phyloP scores from a whole-genome alignment of 2,329 filamentous ascomycete genomes.

The Sclerotinia glacialis region DNA sequence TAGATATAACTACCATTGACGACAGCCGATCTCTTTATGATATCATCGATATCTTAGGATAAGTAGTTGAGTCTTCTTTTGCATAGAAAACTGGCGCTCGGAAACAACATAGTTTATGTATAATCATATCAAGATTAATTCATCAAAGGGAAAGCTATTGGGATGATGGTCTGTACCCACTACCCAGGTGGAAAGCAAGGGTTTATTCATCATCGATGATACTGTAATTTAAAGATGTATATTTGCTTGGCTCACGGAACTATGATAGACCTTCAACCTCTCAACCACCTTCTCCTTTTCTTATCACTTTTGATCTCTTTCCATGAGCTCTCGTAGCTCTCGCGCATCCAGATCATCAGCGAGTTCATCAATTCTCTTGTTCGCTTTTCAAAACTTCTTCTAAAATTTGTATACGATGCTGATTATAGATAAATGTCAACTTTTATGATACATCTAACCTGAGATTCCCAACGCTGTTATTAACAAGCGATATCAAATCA shows the following conservation, averaged over 20 bases:
- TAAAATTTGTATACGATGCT: conserved; percentile 53
- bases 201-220: no score
- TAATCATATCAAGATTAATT: no score
- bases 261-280: conserved; percentile 62
- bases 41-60: no score
- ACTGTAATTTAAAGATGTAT: no score
- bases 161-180: neutral
- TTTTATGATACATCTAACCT: neutral
- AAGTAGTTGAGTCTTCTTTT: no score
- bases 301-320: conserved; percentile 76
- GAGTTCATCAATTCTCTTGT: conserved; percentile 65
- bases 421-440: neutral
- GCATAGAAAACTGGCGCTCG: no score
- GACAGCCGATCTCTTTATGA: no score
- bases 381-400: conserved; percentile 60
- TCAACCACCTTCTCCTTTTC: conserved; percentile 71
- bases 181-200: neutral
- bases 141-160: neutral
- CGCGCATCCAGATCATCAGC: conserved; percentile 83
- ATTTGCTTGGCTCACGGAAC: no score
- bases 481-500: neutral
- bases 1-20: no score
- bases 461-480: neutral
- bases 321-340: conserved; percentile 83
- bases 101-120: no score